A percentile compares a stretch with the other conserved stretches of the same genome.
Evolutionary conservation across 352 stramenopile genomes (phyloP).

Genomic region (Elongisporangium undulatum): DNA sequence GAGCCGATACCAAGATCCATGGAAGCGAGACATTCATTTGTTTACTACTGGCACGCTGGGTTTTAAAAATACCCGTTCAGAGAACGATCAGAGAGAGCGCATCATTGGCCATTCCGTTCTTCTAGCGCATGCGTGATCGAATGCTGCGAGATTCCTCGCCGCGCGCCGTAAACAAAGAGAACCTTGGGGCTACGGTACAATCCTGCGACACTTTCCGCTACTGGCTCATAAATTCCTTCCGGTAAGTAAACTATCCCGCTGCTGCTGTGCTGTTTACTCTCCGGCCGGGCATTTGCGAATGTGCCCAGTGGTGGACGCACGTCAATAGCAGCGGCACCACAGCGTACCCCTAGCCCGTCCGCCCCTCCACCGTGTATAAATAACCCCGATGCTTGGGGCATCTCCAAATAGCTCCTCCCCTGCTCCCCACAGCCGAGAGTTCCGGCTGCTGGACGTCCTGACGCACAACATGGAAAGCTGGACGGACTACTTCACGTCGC

Average conservation of each 20-base stretch:
- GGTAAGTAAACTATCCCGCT: not conserved
- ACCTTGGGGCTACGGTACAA: not conserved
- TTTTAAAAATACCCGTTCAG: not conserved
- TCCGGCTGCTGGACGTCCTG: not conserved
- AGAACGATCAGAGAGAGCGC: not conserved
- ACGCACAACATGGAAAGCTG: slow-evolving; percentile 53
- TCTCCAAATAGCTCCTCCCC: not conserved
- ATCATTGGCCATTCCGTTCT: not conserved
- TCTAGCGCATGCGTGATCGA: not conserved
- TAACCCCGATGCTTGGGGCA: not conserved
- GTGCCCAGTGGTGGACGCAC: not conserved
- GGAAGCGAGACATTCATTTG: not conserved
- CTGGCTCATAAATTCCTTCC: not conserved
- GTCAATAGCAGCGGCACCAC: not conserved
- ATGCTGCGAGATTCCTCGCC: not conserved
- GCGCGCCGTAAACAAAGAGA: not conserved
- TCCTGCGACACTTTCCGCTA: not conserved
- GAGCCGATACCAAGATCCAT: not conserved
- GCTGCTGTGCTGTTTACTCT: not conserved
- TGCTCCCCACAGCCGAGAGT: not conserved
- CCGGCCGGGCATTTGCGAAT: not conserved
- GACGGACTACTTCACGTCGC: slow-evolving; percentile 67
- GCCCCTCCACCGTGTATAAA: not conserved
- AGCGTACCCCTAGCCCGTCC: not conserved
- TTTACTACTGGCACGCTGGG: not conserved